Evolutionary conservation across 129 eudicot genomes (phyloP).

Genomic region (Heracleum sosnowskyi): DNA sequence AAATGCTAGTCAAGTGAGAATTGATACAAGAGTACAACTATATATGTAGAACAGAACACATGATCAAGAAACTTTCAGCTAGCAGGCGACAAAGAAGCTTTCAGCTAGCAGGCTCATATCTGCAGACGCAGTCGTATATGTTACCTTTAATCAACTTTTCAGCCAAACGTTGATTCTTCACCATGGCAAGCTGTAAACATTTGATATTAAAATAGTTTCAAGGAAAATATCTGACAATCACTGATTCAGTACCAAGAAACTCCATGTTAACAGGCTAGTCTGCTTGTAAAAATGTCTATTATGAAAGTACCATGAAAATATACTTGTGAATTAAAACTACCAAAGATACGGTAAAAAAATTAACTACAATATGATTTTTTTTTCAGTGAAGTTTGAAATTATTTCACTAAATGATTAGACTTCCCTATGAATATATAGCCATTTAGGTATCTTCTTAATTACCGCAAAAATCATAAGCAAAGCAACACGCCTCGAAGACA

Average conservation of each 20-base stretch:
- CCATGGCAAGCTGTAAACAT: constrained; percentile 82
- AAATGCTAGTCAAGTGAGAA: background rate
- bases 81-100: background rate
- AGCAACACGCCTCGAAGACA: background rate
- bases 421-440: background rate
- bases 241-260: background rate
- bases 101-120: constrained; percentile 70
- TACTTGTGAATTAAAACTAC: background rate
- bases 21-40: background rate
- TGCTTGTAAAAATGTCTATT: background rate
- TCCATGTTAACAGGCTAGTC: background rate
- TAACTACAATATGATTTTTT: background rate
- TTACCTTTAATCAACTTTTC: constrained; percentile 88
- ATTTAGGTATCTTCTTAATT: background rate
- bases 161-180: constrained; percentile 95
- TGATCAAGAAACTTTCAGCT: background rate
- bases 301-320: background rate
- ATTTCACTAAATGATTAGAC: background rate
- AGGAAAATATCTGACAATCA: background rate
- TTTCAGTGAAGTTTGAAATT: background rate
- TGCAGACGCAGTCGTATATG: constrained; percentile 91
- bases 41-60: background rate
- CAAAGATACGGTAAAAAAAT: no score
- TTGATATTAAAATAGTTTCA: background rate
- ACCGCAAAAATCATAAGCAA: background rate